A percentile compares a stretch with the other conserved stretches of the same genome.
These are phyloP conservation scores for Diatrype stigma DNA, from an alignment of 2,329 filamentous ascomycete species.

Conservation along the genomic window DNA sequence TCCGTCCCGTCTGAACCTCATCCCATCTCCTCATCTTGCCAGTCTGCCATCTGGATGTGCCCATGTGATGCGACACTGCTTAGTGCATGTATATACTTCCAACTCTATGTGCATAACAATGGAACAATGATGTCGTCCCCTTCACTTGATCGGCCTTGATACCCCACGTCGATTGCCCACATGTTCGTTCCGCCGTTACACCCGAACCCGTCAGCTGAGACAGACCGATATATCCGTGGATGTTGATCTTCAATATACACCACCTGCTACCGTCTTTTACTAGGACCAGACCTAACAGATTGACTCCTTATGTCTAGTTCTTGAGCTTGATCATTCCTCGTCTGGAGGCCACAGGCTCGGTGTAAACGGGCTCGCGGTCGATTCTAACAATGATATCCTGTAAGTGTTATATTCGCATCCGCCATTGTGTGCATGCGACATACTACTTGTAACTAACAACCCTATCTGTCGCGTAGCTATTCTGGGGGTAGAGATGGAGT, in stretches of 20 bases:
- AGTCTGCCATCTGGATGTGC: too few relatives aligned
- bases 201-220: not conserved
- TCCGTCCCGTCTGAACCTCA: not conserved
- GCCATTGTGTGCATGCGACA: not conserved
- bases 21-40: too few relatives aligned
- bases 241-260: not conserved
- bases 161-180: not conserved
- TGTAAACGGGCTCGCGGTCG: slow-evolving; percentile 90
- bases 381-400: slow-evolving; percentile 79
- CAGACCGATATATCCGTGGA: not conserved
- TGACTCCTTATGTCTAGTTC: slow-evolving; percentile 38
- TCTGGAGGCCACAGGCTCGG: slow-evolving; percentile 84
- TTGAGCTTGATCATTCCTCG: slow-evolving; percentile 55
- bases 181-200: slow-evolving; percentile 2
- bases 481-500: slow-evolving; percentile 93
- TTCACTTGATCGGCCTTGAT: not conserved
- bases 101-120: not conserved
- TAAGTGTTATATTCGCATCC: slow-evolving; percentile 42
- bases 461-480: slow-evolving; percentile 57
- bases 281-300: slow-evolving; percentile 13
- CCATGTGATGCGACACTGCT: not conserved
- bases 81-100: not conserved
- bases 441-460: slow-evolving; percentile 1
- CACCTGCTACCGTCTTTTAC: slow-evolving; percentile 4
- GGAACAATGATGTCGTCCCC: not conserved